Base-by-base conservation (phyloP, 23 red algal species). In the Pyropia yezoensis region DNA sequence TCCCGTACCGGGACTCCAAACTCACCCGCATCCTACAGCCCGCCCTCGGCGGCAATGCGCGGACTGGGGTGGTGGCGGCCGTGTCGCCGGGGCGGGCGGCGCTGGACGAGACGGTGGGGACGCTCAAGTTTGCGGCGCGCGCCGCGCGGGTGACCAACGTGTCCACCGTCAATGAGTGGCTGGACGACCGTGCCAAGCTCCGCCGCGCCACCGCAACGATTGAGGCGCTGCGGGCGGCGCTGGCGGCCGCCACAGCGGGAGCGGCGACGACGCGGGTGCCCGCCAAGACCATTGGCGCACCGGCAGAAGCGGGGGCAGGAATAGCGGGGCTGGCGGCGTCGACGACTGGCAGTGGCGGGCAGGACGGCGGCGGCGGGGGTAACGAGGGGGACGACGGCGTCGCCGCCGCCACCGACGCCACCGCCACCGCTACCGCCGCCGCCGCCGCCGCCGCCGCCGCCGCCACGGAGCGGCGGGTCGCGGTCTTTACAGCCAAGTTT, bases 1-100 rank as follows among this genome's bases (percentile, higher is more conserved):
- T 98, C 54, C 94, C 85, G 2, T 98, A 91, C 70, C 78, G 94
- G 32, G 94, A 98, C 50, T 98, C 94, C 2, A 98, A 98, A 65
- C 74, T 98, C 25, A 98, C 94, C 23, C 69, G 85, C 14, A 73
- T 98, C n/a, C 61, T 98, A 13, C 85, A 98, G 58, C 84, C 85
- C 13, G 85, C 94, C 20, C 67, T 98, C 3, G 85, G 94, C n/a
- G 94, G 94, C 22, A 98, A 98, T 54, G 82, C 94, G 2, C 79
- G 80, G 16, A 91, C 94, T 0, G 71, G 71, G 16, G 83, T 98
- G 51, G 65, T 98, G 14, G 80, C 75, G 47, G 78, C 94, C 14
- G 69, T 98, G 22, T 83, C 94, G 6, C 94, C 86, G 0, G 80
- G 77, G 26, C 17, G 55, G 18, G 52, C 85, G 66, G 69, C 91